Evolutionary conservation across 2,329 filamentous ascomycete genomes (phyloP), one percentile per base, ranked within the genome.

Genomic region (Tolypocladium ovalisporum): DNA sequence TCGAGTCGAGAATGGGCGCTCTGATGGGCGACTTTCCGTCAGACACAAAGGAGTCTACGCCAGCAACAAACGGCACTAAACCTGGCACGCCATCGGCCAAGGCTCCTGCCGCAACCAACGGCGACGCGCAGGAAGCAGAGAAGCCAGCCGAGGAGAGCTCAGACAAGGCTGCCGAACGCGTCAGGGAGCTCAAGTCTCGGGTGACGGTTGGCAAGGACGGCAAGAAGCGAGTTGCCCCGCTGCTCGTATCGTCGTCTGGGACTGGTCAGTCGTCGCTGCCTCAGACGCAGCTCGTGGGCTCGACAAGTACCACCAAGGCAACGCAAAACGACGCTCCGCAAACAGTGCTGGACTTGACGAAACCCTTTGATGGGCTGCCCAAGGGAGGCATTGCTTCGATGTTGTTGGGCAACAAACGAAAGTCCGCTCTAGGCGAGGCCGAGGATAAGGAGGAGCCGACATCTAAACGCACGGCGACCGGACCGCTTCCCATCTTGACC

Each of bases 201-300:
- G 92, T 97, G 4, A 97, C 93, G 0, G 87, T 97, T 59, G 96
- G 90, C 0, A 97, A 97, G 70, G 93, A 99, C 63, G 94, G 94
- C 35, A 97, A 94, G 75, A 99, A 99, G 75, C 84, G 94, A 56
- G 93, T 99, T 57, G 89, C 91, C 4, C 94, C 94, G 1, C 78
- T 99, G 62, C 79, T 99, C 15, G 90, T 99, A 8, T 96, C 93
- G 0, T 91, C 90, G 0, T 93, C 92, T 10, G 90, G 89, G 2
- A 89, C 87, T 1, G 90, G 89, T 13, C 86, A 92, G 66, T 95
- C 92, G 0, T 96, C 92, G 19, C 76, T 97, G 15, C 93, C 93
- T 1, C 90, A 96, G 67, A 88, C 91, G 27, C 89, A 95, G 66
- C 78, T 97, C 7, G 87, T 97, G 61, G 90, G 90, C 39, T 84